Evolutionary conservation across 2,329 filamentous ascomycete genomes (phyloP).

Genomic region (Cercospora sesami): DNA sequence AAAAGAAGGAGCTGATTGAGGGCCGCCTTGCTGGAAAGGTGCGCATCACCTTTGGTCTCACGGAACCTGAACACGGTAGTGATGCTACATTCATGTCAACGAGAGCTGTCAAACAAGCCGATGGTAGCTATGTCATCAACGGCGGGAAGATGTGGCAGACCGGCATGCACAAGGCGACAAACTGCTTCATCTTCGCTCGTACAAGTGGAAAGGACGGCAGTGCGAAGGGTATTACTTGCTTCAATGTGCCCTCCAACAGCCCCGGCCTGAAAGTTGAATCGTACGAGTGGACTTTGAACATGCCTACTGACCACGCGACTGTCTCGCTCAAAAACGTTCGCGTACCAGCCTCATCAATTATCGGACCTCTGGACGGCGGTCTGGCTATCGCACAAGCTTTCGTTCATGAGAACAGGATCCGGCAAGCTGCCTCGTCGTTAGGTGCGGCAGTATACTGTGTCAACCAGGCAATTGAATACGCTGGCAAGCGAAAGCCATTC

Average conservation of each 20-base stretch:
- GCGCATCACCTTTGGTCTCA: constrained; percentile 61
- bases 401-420: constrained; percentile 65
- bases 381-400: constrained; percentile 64
- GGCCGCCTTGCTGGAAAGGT: constrained; percentile 56
- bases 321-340: constrained; percentile 59
- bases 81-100: constrained; percentile 65
- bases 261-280: constrained; percentile 56
- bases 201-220: constrained; percentile 57
- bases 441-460: constrained; percentile 63
- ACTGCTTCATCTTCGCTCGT: constrained; percentile 63
- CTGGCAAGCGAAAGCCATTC: constrained; percentile 56
- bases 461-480: constrained; percentile 58
- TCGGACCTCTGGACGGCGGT: constrained; percentile 56
- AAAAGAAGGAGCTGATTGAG: constrained; percentile 56
- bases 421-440: constrained; percentile 63
- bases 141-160: constrained; percentile 67
- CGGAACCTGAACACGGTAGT: constrained; percentile 62
- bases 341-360: constrained; percentile 54
- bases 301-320: constrained; percentile 66
- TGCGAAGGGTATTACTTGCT: constrained; percentile 60
- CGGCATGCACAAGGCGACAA: constrained; percentile 61
- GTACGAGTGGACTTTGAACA: constrained; percentile 66
- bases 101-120: constrained; percentile 47
- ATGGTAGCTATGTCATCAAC: constrained; percentile 56
- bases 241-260: constrained; percentile 57